Percentiles rank a stretch among this genome's conserved stretches.
Evolutionary conservation across 768 basidiomycete genomes (phyloP).

Genomic region (Boletus coccyginus): DNA sequence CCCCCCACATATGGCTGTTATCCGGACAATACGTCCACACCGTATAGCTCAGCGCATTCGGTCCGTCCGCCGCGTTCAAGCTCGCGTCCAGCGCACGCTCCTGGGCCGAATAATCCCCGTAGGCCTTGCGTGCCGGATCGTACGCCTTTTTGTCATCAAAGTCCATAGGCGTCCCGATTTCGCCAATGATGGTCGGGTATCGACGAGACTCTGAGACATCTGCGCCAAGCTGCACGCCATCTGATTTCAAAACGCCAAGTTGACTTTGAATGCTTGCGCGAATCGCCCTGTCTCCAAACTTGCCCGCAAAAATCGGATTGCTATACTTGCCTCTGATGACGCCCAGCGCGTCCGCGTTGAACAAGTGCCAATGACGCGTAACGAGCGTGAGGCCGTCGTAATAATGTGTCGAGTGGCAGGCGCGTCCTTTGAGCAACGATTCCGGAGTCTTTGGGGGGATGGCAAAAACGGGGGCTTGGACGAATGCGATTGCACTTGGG

Average conservation of each 20-base stretch:
- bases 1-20: slow-evolving; percentile 84
- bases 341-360: slow-evolving; percentile 94
- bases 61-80: slow-evolving; percentile 73
- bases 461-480: slow-evolving; percentile 90
- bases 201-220: slow-evolving; percentile 5
- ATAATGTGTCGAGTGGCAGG: slow-evolving; percentile 79
- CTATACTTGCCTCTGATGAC: slow-evolving; percentile 82
- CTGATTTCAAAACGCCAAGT: slow-evolving; percentile 72
- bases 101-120: slow-evolving; percentile 76
- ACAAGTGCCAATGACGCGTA: slow-evolving; percentile 91
- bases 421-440: slow-evolving; percentile 61
- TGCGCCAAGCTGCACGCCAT: slow-evolving; percentile 60
- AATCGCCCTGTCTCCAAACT: slow-evolving; percentile 81
- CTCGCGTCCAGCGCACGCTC: slow-evolving; percentile 87
- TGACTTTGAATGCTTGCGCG: slow-evolving; percentile 80
- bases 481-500: slow-evolving; percentile 82
- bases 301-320: slow-evolving; percentile 64
- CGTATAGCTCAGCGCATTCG: slow-evolving; percentile 74
- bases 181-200: slow-evolving; percentile 91
- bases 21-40: slow-evolving; percentile 89
- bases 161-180: slow-evolving; percentile 94
- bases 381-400: slow-evolving; percentile 94
- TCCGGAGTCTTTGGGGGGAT: slow-evolving; percentile 63
- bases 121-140: slow-evolving; percentile 42
- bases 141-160: slow-evolving; percentile 89